Evolutionary conservation across 2,329 filamentous ascomycete genomes (phyloP).

Genomic region (Colletotrichum filicis): DNA sequence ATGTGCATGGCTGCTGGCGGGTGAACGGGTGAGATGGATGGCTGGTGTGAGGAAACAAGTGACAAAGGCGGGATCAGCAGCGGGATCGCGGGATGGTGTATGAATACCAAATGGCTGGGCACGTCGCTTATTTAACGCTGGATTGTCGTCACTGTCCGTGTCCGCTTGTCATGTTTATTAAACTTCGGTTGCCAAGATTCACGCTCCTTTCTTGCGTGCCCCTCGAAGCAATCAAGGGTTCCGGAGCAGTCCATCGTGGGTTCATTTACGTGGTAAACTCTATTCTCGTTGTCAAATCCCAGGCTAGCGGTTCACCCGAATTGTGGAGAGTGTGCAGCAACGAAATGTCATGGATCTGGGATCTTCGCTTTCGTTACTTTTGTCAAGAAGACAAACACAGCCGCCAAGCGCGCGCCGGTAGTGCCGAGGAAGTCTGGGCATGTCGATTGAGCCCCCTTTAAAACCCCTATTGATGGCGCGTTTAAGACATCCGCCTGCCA

Average conservation of each 20-base stretch:
- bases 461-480: neutral
- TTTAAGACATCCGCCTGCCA: neutral
- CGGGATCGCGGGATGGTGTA: neutral
- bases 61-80: neutral
- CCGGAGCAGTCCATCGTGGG: neutral
- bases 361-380: neutral
- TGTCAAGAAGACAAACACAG: neutral
- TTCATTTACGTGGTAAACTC: conserved; percentile 10
- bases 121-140: neutral
- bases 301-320: neutral
- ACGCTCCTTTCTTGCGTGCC: neutral
- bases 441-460: neutral
- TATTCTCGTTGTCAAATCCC: conserved; percentile 14
- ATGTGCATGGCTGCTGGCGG: conserved; percentile 15
- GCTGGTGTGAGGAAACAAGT: neutral
- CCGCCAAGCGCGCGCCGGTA: conserved; percentile 13
- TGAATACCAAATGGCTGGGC: neutral
- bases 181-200: neutral
- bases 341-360: conserved; percentile 20
- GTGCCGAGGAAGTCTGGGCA: conserved; percentile 3
- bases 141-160: neutral
- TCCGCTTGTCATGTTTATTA: conserved; percentile 3
- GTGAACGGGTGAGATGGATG: neutral
- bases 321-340: conserved; percentile 14
- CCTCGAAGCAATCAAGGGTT: neutral